Evolutionary conservation across 2,329 filamentous ascomycete species (phyloP), one percentile per base, ranked within the genome.

Genomic region (Neonectria punicea): DNA sequence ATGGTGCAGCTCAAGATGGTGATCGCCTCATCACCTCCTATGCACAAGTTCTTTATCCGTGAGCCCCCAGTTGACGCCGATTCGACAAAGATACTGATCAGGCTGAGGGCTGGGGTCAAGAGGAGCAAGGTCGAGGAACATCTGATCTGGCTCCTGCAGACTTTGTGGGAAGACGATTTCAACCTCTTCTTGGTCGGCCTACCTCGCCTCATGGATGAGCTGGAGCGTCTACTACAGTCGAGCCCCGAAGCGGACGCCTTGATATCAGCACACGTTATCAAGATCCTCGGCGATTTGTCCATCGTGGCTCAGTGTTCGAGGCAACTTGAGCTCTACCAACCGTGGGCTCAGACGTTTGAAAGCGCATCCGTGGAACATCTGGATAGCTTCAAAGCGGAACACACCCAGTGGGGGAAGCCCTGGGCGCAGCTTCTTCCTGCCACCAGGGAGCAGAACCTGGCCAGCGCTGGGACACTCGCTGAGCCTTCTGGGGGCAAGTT

Each of bases 281-380:
- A 59, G 0, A 44, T 79, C 0, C 77, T 88, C 8, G 79, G 81
- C 3, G 80, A 85, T 16, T 72, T 87, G 0, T 80, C 83, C 3
- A 79, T 87, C 36, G 43, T 86, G 1, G 68, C 77, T 1, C 75
- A 87, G 63, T 83, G 82, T 53, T 30, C 80, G 8, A 73, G 75
- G 5, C 83, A 87, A 61, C 67, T 87, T 3, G 72, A 83, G 2
- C 61, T 81, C 1, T 86, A 81, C 65, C 81, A 83, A 50, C 84
- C 85, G 0, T 86, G 85, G 84, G 81, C 83, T 3, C 74, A 72
- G 34, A 75, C 67, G 0, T 85, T 83, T 50, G 78, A 82, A 7
- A 11, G 55, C 9, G 67, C 71, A 2, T 53, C 76, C n/a, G 66
- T 67, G 1, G 20, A 20, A 20, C 20, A 20, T 20, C 20, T 20